Evolutionary conservation across 306 rosid species (phyloP).

Genomic region (Corylus avellana): DNA sequence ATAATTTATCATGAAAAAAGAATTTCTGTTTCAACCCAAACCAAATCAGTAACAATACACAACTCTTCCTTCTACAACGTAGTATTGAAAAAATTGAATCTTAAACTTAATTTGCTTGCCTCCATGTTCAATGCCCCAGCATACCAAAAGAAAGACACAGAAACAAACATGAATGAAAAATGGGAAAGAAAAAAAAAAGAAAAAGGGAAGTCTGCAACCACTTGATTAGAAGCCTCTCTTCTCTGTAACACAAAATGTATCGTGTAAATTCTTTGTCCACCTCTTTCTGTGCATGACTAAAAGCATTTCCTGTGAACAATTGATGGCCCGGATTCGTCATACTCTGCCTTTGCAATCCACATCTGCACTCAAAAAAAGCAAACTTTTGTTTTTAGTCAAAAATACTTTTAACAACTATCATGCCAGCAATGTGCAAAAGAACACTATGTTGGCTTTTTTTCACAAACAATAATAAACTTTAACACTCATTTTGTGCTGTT

Average conservation of each 20-base stretch:
- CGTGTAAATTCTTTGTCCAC: conserved; percentile 42
- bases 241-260: conserved; percentile 48
- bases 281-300: conserved; percentile 49
- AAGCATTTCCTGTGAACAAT: conserved; percentile 99
- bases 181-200: conserved; percentile 26
- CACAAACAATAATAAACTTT: not conserved
- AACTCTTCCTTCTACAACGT: conserved; percentile 36
- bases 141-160: conserved; percentile 39
- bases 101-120: conserved; percentile 51
- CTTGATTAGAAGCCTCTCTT: conserved; percentile 40
- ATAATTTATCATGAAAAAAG: conserved; percentile 28
- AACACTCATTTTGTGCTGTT: not conserved
- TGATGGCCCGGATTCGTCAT: conserved; percentile 95
- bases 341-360: conserved; percentile 98
- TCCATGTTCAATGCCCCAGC: conserved; percentile 61
- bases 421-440: conserved; percentile 11
- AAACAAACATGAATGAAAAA: conserved; percentile 51
- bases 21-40: conserved; percentile 58
- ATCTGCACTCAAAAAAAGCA: conserved; percentile 50
- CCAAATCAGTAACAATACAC: conserved; percentile 52
- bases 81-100: conserved; percentile 32
- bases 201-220: conserved; percentile 47
- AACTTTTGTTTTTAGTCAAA: conserved; percentile 5
- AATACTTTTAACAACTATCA: conserved; percentile 7
- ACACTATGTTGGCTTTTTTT: not conserved